Conservation (phyloP, 257 asterid genomes). For the Jacaranda copaia region DNA sequence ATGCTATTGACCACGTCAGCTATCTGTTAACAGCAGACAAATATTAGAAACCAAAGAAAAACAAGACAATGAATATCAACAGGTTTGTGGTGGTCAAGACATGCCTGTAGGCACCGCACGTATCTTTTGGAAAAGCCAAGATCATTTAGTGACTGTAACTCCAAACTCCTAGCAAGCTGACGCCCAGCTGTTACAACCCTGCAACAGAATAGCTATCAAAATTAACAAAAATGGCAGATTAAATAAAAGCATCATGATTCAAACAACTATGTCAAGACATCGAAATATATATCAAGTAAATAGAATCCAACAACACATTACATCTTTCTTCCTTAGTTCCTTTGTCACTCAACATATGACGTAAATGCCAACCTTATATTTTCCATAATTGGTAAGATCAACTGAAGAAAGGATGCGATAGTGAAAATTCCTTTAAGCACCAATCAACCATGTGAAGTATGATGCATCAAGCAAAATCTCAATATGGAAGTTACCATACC, state of each 20-base stretch:
- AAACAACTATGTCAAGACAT: neutral
- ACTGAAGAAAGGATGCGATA: neutral
- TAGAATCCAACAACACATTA: neutral
- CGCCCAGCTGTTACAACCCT: conserved; percentile 98
- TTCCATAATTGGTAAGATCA: neutral
- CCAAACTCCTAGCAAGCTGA: conserved; percentile 95
- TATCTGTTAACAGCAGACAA: conserved; percentile 57
- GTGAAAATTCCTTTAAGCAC: neutral
- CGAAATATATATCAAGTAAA: neutral
- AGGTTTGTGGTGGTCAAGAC: conserved; percentile 13
- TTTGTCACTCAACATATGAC: neutral
- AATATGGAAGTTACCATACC: neutral
- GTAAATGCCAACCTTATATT: neutral
- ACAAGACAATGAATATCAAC: neutral
- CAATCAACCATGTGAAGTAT: neutral
- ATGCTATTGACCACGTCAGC: conserved; percentile 97
- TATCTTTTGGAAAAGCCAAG: conserved; percentile 96
- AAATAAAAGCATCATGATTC: neutral
- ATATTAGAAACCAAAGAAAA: conserved; percentile 22
- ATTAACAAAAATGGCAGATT: neutral
- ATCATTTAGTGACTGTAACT: conserved; percentile 91
- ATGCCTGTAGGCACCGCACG: conserved; percentile 93
- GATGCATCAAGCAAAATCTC: conserved; percentile 6
- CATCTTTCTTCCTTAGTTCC: neutral
- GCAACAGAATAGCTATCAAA: conserved; percentile 31